A percentile compares a stretch with the other conserved stretches of the same genome.
Evolutionary conservation across 345 rosid species (phyloP).

Genomic region (Populus davidiana): DNA sequence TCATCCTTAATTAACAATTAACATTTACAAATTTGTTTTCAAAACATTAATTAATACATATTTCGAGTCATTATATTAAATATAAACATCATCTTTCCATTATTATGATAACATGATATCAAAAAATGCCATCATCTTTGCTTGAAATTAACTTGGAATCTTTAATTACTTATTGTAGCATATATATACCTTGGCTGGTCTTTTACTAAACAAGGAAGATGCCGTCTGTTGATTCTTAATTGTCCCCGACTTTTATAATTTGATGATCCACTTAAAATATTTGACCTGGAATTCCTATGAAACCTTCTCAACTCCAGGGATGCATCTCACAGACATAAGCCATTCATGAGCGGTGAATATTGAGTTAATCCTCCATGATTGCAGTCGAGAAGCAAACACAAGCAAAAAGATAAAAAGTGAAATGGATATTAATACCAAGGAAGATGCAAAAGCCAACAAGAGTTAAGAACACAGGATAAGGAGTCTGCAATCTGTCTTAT

Average conservation of each 20-base stretch:
- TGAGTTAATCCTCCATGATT: neutral
- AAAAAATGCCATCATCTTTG: no score
- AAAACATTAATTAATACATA: no score
- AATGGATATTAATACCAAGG: neutral
- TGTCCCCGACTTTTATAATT: neutral
- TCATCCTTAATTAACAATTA: no score
- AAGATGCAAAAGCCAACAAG: conserved; percentile 4
- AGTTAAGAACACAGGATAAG: conserved; percentile 1
- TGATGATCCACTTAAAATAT: neutral
- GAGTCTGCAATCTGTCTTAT: neutral
- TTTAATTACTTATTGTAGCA: no score
- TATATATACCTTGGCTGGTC: neutral
- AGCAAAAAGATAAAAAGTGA: neutral
- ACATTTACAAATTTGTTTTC: no score
- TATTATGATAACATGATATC: no score
- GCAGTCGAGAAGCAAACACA: neutral
- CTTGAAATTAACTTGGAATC: no score
- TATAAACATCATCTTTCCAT: no score
- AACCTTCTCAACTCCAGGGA: neutral
- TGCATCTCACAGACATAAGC: neutral
- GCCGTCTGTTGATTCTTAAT: neutral
- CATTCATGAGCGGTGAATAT: neutral
- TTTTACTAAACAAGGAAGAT: neutral
- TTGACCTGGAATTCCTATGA: neutral
- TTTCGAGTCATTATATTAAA: no score